Conservation (phyloP, 164 flowering plant species). For the Vitis amurensis region DNA sequence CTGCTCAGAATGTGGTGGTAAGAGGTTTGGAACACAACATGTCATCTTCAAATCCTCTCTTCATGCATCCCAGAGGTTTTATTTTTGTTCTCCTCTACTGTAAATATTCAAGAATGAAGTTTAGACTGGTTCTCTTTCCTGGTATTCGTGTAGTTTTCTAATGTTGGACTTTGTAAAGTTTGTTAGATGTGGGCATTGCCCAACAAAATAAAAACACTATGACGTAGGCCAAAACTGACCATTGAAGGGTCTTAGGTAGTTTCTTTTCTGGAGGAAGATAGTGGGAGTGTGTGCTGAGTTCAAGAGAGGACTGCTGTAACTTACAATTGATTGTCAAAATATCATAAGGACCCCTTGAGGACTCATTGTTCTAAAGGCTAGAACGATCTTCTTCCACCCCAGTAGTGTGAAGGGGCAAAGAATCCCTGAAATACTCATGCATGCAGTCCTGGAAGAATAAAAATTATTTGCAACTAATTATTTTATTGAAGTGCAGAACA, state of each 20-base stretch:
- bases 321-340: slow-evolving; percentile 61
- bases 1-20: slow-evolving; percentile 90
- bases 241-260: no score
- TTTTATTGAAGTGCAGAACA: background rate
- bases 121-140: no score
- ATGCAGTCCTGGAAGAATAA: slow-evolving; percentile 64
- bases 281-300: no score
- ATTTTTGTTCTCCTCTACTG: no score
- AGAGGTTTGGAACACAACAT: slow-evolving; percentile 77
- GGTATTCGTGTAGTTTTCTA: no score
- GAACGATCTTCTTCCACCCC: slow-evolving; percentile 76
- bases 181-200: no score
- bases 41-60: background rate
- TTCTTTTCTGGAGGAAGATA: no score
- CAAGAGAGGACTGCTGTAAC: background rate
- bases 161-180: no score
- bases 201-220: no score
- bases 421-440: slow-evolving; percentile 60
- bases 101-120: no score
- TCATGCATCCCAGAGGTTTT: no score
- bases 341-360: slow-evolving; percentile 51
- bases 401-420: slow-evolving; percentile 60
- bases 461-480: background rate
- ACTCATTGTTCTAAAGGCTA: slow-evolving; percentile 48
- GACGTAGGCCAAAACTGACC: no score